These are phyloP conservation scores for Panicum miliaceum DNA, from an alignment of 176 grass and related monocot species.

Conservation along the genomic window DNA sequence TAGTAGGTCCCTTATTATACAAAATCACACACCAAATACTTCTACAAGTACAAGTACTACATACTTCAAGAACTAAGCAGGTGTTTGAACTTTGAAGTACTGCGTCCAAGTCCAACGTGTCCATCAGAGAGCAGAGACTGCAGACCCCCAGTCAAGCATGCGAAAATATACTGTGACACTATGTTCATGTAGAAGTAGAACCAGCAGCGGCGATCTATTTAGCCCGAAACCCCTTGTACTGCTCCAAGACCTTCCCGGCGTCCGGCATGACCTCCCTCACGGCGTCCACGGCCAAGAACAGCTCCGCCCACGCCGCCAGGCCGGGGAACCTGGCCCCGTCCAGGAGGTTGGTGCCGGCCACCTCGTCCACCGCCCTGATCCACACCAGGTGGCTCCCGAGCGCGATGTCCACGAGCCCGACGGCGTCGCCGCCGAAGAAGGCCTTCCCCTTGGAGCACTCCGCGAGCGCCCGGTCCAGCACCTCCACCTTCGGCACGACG, in stretches of 20 bases:
- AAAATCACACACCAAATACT: neutral
- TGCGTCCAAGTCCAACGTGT: too few species aligned
- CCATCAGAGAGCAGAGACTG: too few species aligned
- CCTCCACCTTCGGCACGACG: slow-evolving; percentile 22
- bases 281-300: slow-evolving; percentile 44
- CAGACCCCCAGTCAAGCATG: neutral
- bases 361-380: slow-evolving; percentile 44
- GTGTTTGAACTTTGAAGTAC: too few species aligned
- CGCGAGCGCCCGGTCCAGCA: slow-evolving; percentile 44
- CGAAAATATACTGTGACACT: neutral
- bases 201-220: slow-evolving; percentile 27
- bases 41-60: neutral
- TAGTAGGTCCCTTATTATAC: neutral
- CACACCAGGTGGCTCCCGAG: slow-evolving; percentile 51
- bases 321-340: slow-evolving; percentile 43
- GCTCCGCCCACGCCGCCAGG: slow-evolving; percentile 53
- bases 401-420: slow-evolving; percentile 51
- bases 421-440: slow-evolving; percentile 49
- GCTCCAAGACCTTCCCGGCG: slow-evolving; percentile 29
- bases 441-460: slow-evolving; percentile 46
- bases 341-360: slow-evolving; percentile 38
- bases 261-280: slow-evolving; percentile 47
- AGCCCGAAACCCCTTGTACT: slow-evolving; percentile 37
- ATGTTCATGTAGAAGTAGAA: neutral
- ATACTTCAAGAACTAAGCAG: neutral